Percentiles rank a stretch among this genome's conserved stretches.
These are phyloP conservation scores for Hyaloscypha bicolor DNA, from an alignment of 495 filamentous ascomycete genomes.

Conservation along the genomic window DNA sequence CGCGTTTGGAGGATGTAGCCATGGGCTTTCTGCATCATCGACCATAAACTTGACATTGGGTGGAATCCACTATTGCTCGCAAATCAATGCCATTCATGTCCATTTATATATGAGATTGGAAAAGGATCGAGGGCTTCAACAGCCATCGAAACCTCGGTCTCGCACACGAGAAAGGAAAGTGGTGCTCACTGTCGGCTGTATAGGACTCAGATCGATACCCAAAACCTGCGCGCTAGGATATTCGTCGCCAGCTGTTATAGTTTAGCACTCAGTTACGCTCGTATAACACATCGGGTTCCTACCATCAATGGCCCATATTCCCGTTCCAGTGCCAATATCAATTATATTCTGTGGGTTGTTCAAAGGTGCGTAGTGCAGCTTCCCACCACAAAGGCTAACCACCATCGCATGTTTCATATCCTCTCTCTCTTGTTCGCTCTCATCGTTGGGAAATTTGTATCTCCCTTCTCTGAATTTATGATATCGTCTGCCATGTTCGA, in stretches of 20 bases:
- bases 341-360: slow-evolving; percentile 29
- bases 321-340: slow-evolving; percentile 33
- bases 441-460: slow-evolving; percentile 43
- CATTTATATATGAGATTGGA: too few species aligned
- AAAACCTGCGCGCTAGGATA: slow-evolving; percentile 38
- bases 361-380: slow-evolving; percentile 47
- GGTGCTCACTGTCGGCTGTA: slow-evolving; percentile 38
- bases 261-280: neutral
- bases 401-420: slow-evolving; percentile 25
- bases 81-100: too few species aligned
- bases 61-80: slow-evolving; percentile 35
- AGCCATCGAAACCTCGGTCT: too few species aligned
- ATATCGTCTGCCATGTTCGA: slow-evolving; percentile 61
- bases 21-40: slow-evolving; percentile 62
- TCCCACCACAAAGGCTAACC: slow-evolving; percentile 35
- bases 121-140: too few species aligned
- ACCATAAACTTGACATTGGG: slow-evolving; percentile 67
- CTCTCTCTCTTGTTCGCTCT: slow-evolving; percentile 32
- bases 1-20: slow-evolving; percentile 45
- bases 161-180: too few species aligned
- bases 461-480: slow-evolving; percentile 55
- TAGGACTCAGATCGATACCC: slow-evolving; percentile 51
- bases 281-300: neutral
- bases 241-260: slow-evolving; percentile 16
- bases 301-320: slow-evolving; percentile 42